Conservation (phyloP, 2,329 filamentous ascomycete species). For the Ophiocordyceps sinensis region DNA sequence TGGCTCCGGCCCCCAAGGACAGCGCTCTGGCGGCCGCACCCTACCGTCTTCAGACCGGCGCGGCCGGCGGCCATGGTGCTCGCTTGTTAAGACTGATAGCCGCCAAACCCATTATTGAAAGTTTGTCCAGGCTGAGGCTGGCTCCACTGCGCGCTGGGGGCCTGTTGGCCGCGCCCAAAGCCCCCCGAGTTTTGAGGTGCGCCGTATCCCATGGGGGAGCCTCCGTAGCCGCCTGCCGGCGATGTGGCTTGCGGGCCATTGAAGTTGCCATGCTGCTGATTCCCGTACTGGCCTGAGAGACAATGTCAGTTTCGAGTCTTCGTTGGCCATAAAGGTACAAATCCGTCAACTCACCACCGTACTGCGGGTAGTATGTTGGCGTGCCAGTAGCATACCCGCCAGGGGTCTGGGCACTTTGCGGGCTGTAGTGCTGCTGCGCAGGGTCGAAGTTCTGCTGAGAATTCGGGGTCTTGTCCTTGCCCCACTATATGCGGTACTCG, state of each 20-base stretch:
- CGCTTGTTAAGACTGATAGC: constrained; percentile 42
- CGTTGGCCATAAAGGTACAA: neutral
- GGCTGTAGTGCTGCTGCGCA: constrained; percentile 50
- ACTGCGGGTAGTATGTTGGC: constrained; percentile 86
- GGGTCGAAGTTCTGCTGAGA: constrained; percentile 56
- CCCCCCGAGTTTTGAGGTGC: constrained; percentile 65
- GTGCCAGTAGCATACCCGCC: constrained; percentile 58
- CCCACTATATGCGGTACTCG: constrained; percentile 52
- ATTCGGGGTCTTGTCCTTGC: constrained; percentile 91
- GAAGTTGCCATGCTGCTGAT: constrained; percentile 57
- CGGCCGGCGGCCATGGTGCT: constrained; percentile 9
- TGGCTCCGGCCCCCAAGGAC: constrained; percentile 3
- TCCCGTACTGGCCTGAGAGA: constrained; percentile 37
- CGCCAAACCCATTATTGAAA: constrained; percentile 45
- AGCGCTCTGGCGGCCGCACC: constrained; percentile 2
- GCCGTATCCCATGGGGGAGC: constrained; percentile 57
- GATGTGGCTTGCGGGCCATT: constrained; percentile 46
- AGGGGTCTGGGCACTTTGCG: constrained; percentile 59
- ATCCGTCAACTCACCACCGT: constrained; percentile 51
- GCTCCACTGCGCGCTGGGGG: constrained; percentile 40
- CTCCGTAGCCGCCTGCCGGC: constrained; percentile 45
- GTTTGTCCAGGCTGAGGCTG: constrained; percentile 38
- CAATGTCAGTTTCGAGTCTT: neutral
- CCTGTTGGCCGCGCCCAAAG: constrained; percentile 63
- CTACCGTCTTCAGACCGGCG: constrained; percentile 6